phyloP scores from a whole-genome alignment of 148 eudicot species.

The Nepenthes mirabilis region DNA sequence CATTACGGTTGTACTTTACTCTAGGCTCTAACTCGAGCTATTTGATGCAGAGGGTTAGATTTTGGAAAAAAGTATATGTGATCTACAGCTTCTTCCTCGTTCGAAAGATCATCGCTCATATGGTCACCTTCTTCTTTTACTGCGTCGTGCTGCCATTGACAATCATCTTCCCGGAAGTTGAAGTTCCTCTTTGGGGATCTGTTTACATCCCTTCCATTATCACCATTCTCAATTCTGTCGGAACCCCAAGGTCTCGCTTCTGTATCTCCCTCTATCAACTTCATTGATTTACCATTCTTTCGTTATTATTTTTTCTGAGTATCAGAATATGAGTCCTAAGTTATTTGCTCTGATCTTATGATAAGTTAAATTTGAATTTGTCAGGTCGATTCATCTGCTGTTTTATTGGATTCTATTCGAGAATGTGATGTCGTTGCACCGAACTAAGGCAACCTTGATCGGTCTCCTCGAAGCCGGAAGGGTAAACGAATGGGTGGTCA shows the following conservation, averaged over 20 bases:
- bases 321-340: not conserved
- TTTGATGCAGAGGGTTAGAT: constrained; percentile 48
- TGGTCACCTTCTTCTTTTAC: constrained; percentile 69
- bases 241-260: constrained; percentile 59
- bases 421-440: not conserved
- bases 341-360: too few species aligned
- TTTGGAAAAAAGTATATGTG: constrained; percentile 73
- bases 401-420: not conserved
- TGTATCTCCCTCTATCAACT: too few species aligned
- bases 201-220: constrained; percentile 71
- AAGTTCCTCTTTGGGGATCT: constrained; percentile 72
- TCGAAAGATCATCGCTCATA: constrained; percentile 69
- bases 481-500: not conserved
- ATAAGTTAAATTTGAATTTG: not conserved
- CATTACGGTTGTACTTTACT: not conserved
- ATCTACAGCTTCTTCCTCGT: constrained; percentile 90
- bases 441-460: not conserved
- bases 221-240: constrained; percentile 69
- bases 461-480: not conserved
- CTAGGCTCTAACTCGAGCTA: not conserved
- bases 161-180: constrained; percentile 60
- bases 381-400: not conserved
- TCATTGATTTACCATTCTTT: too few species aligned
- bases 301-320: too few species aligned
- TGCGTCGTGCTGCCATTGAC: constrained; percentile 64